Evolutionary conservation across 1,284 basidiomycete genomes (phyloP).

Genomic region (Schizopora paradoxa): DNA sequence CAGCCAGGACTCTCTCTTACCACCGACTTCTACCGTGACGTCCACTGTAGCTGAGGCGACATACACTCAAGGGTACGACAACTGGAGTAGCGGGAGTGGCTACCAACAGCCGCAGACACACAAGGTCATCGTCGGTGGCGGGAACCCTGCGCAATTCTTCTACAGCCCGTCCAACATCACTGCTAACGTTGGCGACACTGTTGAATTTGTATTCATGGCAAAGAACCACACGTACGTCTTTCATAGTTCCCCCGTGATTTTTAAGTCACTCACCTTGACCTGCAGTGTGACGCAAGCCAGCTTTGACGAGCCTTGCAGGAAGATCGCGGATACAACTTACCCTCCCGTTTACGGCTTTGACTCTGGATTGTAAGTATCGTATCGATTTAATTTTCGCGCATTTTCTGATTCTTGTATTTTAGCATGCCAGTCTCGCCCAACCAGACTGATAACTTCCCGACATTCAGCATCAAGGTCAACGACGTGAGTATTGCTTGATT

Average conservation of each 20-base stretch:
- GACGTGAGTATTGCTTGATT: conserved; percentile 31
- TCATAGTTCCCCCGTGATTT: conserved; percentile 3
- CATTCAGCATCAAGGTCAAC: conserved; percentile 23
- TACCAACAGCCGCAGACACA: conserved; percentile 29
- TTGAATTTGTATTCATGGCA: conserved; percentile 25
- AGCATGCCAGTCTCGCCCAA: conserved; percentile 29
- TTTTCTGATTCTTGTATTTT: neutral
- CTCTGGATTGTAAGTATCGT: conserved; percentile 29
- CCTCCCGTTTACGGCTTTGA: conserved; percentile 17
- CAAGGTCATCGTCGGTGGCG: conserved; percentile 36
- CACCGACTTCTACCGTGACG: conserved; percentile 16
- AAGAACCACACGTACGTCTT: conserved; percentile 33
- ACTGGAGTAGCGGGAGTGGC: neutral
- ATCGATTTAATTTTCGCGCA: neutral
- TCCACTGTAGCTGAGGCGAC: conserved; percentile 14
- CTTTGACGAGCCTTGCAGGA: conserved; percentile 25
- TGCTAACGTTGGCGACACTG: conserved; percentile 41
- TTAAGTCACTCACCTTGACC: conserved; percentile 14
- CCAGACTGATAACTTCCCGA: conserved; percentile 16
- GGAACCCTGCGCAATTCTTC: conserved; percentile 24
- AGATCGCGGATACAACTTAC: conserved; percentile 16
- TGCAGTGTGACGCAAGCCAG: conserved; percentile 28
- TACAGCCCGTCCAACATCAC: conserved; percentile 41
- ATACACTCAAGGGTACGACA: neutral
- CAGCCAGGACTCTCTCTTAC: conserved; percentile 13